phyloP scores from a whole-genome alignment of 208 protist genomes.

The Histomonas meleagridis region DNA sequence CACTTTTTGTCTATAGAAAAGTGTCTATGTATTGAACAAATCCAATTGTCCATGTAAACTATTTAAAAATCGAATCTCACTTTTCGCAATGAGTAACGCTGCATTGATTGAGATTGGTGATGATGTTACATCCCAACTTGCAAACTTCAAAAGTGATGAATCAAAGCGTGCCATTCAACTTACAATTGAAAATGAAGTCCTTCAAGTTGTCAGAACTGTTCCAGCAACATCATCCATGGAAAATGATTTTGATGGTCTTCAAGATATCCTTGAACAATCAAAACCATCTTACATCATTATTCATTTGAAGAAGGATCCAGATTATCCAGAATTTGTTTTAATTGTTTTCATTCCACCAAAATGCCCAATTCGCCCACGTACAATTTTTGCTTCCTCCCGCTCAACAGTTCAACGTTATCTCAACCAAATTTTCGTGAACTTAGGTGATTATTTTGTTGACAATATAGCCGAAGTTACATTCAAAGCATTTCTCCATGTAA shows the following conservation, averaged over 20 bases:
- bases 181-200: background rate
- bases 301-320: background rate
- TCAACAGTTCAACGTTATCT: background rate
- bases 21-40: too few species aligned
- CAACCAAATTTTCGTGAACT: background rate
- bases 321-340: background rate
- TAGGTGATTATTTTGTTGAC: background rate
- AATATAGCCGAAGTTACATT: background rate
- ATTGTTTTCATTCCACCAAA: background rate
- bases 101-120: background rate
- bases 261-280: background rate
- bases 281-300: background rate
- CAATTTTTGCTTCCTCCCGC: constrained; percentile 17
- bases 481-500: background rate
- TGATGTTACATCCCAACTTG: background rate
- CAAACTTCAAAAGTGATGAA: background rate
- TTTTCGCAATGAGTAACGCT: background rate
- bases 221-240: background rate
- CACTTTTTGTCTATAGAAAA: too few species aligned
- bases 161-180: background rate
- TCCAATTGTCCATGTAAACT: too few species aligned
- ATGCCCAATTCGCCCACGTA: constrained; percentile 16
- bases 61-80: too few species aligned
- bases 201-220: background rate
- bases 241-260: background rate